Base-by-base conservation (phyloP, 176 grass and related monocot genomes). In the Cocos nucifera region DNA sequence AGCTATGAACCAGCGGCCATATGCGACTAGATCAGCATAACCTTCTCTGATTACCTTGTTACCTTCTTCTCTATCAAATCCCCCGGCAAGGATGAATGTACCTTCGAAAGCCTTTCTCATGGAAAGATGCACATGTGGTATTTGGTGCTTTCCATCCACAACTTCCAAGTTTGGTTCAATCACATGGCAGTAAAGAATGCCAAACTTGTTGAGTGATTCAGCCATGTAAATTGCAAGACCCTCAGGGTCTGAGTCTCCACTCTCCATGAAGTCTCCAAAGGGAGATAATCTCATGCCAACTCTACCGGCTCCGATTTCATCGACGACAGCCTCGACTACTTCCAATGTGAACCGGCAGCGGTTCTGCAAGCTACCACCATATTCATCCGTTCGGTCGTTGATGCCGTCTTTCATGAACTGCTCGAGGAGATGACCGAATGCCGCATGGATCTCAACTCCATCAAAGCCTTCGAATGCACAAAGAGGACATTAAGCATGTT, bases 1-100 rank as follows among this genome's bases (percentile, higher is more conserved):
- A 6, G 85, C 80, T 51, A 89, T 39, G 77, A 89, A 84, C 9
- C 70, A 67, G 30, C 85, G 75, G 4, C 80, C 76, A 55, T 80
- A 88, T 2, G 64, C 85, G 4, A 88, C 72, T 10, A 88, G 54
- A 65, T 83, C 83, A 9, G 84, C 75, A 51, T 79, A 83, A 14
- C 75, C 79, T 5, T 61, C 76, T 3, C 12, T 58, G 51, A 84
- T 64, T 4, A 54, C 85, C 10, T 59, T 59, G 70, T 66, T 50
- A 3, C 85, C 80, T 15, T 88, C 79, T 17, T 73, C 84, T 8
- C 71, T 62, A 3, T 63, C 12, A 60, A 79, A 87, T 17, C 49
- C 76, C 19, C 85, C 73, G 4, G 35, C 65, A 10, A 35, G 72
- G 15, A 89, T 60, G 70, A 84, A 77, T 17, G 75, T 74, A 2